phyloP scores from a whole-genome alignment of 2,329 filamentous ascomycete species.

The Tolypocladium cylindrosporum region DNA sequence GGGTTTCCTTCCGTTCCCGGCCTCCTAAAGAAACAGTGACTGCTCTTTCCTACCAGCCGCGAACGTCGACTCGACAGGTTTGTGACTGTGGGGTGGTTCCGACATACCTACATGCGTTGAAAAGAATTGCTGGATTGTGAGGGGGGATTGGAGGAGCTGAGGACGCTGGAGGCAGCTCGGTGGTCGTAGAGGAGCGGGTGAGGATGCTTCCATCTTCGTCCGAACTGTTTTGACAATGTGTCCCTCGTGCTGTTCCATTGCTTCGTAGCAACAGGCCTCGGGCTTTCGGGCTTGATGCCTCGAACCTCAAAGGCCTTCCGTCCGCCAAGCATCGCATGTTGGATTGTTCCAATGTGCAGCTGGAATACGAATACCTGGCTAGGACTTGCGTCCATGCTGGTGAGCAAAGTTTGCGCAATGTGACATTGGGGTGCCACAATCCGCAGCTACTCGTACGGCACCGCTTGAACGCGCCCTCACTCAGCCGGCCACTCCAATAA shows the following conservation, averaged over 20 bases:
- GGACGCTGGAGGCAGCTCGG: background rate
- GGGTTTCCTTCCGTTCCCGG: conserved; percentile 47
- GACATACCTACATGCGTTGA: conserved; percentile 20
- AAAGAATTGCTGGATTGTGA: background rate
- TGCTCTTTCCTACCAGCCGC: conserved; percentile 37
- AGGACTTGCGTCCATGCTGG: background rate
- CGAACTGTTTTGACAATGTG: background rate
- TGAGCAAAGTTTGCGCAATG: background rate
- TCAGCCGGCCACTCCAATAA: background rate
- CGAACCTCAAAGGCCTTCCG: background rate
- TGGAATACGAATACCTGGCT: background rate
- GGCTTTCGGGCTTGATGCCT: background rate
- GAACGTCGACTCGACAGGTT: conserved; percentile 25
- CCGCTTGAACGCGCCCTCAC: background rate
- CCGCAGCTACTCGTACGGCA: background rate
- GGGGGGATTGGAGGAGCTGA: background rate
- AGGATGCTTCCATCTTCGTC: background rate
- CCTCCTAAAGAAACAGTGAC: conserved; percentile 36
- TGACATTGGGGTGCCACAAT: background rate
- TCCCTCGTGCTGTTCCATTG: background rate
- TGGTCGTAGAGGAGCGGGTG: background rate
- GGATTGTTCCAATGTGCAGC: background rate
- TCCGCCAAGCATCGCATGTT: background rate
- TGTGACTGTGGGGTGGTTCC: conserved; percentile 42
- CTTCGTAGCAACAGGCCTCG: background rate